Evolutionary conservation across 1,284 basidiomycete species (phyloP), one percentile per base, ranked within the genome.

Genomic region (Cystobasidium pallidum): DNA sequence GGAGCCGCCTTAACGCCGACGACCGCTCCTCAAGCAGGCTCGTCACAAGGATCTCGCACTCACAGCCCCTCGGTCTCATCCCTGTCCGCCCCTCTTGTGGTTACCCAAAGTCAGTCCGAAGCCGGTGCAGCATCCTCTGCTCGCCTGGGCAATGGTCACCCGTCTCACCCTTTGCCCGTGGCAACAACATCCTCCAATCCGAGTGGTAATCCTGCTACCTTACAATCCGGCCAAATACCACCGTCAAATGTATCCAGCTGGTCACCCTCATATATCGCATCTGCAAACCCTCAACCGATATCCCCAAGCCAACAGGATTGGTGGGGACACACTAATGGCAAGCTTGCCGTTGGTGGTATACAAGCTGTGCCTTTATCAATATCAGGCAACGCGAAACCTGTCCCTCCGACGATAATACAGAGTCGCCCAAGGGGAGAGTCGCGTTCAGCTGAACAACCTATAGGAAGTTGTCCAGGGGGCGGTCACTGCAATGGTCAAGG

Each of bases 401-500:
- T 57, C 13, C 54, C 54, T 57, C 54, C 54, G 10, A 57, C 54
- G 19, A 57, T 57, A 15, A 2, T 57, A 4, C 54, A 57, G 26
- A 57, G 54, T 34, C 28, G 54, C 4, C 32, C 24, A 3, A 36
- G 15, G n/a, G n/a, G 54, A 34, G 54, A 57, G n/a, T 6, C 2
- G 15, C 54, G 54, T 17, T 43, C 52, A 30, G 63, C 0, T 65
- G 39, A n/a, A 76, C 76, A 32, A 66, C 77, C 4, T 72, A 74
- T 75, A 3, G 78, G 93, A 61, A 92, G 92, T 21, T 97, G 94
- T 81, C 94, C 94, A 6, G 94, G 94, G 72, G 94, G 94, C 82
- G 94, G 94, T 45, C 87, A 91, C 76, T 97, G 94, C 82, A 92
- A 97, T 82, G 94, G 94, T 75, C 92, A 91, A 34, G 94, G 94